Percentiles rank a stretch among this genome's conserved stretches.
Conservation (phyloP, 805 yeast genomes). For the Cyberlindnera misumaiensis region DNA sequence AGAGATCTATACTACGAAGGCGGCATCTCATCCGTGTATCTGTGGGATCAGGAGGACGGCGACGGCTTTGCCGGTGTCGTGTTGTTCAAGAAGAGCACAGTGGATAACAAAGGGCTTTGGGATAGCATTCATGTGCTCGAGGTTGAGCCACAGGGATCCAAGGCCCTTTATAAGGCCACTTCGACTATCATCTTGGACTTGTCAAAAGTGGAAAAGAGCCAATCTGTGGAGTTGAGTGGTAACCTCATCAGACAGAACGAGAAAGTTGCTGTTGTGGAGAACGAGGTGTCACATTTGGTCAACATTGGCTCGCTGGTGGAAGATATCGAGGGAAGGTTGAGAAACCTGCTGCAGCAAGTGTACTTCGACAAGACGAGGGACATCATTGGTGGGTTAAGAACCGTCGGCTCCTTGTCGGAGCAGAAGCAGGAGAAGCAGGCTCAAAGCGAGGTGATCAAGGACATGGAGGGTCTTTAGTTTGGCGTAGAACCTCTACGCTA, state of each 20-base stretch:
- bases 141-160: conserved; percentile 10
- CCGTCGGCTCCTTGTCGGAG: conserved; percentile 17
- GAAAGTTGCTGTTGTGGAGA: conserved; percentile 17
- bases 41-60: conserved; percentile 79
- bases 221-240: conserved; percentile 59
- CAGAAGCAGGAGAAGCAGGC: conserved; percentile 21
- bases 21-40: conserved; percentile 80
- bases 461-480: conserved; percentile 27
- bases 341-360: conserved; percentile 86
- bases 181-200: conserved; percentile 83
- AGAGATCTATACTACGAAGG: conserved; percentile 94
- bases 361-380: conserved; percentile 94
- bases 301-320: conserved; percentile 83
- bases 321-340: conserved; percentile 78
- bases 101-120: conserved; percentile 47
- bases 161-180: conserved; percentile 56
- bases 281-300: conserved; percentile 49
- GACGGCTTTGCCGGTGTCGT: conserved; percentile 89
- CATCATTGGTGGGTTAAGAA: conserved; percentile 66
- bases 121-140: conserved; percentile 93
- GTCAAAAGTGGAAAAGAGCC: conserved; percentile 23
- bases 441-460: conserved; percentile 31
- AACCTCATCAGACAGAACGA: conserved; percentile 78
- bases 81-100: conserved; percentile 65
- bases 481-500: too few species aligned